Percentiles rank a stretch among this genome's conserved stretches.
These are phyloP conservation scores for Jimgerdemannia lactiflua DNA, from an alignment of 192 early-diverging fungal genomes.

Conservation along the genomic window DNA sequence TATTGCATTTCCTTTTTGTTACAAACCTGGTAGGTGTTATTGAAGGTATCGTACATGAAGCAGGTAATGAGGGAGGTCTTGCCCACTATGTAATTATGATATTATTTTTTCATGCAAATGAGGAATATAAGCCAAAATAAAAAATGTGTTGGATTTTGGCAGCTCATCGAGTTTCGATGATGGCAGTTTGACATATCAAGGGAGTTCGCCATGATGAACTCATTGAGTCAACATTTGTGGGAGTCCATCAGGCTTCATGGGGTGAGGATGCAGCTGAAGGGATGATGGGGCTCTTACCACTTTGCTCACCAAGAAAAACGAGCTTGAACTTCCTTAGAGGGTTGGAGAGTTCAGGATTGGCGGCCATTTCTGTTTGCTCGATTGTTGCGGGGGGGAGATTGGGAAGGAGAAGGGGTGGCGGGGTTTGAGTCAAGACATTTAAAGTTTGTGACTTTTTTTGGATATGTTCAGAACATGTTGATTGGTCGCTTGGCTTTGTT, in stretches of 20 bases:
- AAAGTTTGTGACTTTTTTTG: no score
- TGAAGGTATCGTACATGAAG: constrained; percentile 99
- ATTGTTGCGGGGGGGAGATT: no score
- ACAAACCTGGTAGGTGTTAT: constrained; percentile 90
- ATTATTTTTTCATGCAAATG: neutral
- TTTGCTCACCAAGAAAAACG: constrained; percentile 99
- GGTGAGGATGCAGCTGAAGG: no score
- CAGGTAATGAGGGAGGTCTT: constrained; percentile 99
- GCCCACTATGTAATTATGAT: constrained; percentile 62
- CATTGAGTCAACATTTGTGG: no score
- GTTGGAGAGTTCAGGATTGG: constrained; percentile 20
- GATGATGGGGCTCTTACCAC: constrained; percentile 60
- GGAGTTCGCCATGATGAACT: no score
- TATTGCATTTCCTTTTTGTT: neutral
- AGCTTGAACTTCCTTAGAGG: constrained; percentile 93
- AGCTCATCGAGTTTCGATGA: neutral
- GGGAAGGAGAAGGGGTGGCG: no score
- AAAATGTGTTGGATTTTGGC: constrained; percentile 1
- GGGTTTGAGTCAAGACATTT: no score
- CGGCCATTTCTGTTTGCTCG: no score
- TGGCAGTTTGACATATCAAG: no score
- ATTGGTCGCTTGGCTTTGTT: no score
- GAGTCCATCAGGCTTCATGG: neutral
- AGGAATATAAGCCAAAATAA: neutral
- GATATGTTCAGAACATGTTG: no score